Percentiles rank a stretch among this genome's conserved stretches.
phyloP scores from a whole-genome alignment of 1,284 basidiomycete genomes.

The Ceratobasidium sp. region DNA sequence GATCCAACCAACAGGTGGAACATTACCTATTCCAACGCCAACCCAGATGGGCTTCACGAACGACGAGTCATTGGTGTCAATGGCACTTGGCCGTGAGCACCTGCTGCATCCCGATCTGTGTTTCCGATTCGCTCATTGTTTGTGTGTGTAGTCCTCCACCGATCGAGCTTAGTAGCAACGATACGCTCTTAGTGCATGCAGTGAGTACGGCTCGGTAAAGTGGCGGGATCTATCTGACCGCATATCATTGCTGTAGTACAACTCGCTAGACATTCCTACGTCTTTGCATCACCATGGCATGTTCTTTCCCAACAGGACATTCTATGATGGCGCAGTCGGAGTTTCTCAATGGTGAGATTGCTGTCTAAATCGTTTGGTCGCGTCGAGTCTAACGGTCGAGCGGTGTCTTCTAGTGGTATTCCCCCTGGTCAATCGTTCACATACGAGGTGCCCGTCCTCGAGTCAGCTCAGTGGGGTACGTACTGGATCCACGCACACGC shows the following conservation, averaged over 20 bases:
- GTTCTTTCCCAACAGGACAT: constrained; percentile 87
- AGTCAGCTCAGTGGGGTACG: constrained; percentile 80
- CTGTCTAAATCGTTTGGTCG: constrained; percentile 16
- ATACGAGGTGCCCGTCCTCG: constrained; percentile 82
- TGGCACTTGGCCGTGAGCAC: constrained; percentile 85
- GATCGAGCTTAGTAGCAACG: constrained; percentile 74
- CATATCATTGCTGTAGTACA: constrained; percentile 53
- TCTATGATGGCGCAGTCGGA: constrained; percentile 87
- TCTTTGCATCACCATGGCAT: constrained; percentile 91
- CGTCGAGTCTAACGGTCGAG: not conserved
- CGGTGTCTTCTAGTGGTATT: constrained; percentile 72
- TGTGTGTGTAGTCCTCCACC: constrained; percentile 74
- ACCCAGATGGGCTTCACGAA: constrained; percentile 78
- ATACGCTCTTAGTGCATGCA: constrained; percentile 80
- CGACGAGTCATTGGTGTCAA: constrained; percentile 88
- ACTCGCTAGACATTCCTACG: constrained; percentile 70
- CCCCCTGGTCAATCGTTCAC: constrained; percentile 78
- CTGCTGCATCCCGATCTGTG: constrained; percentile 10
- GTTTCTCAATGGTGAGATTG: constrained; percentile 80
- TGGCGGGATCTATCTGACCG: not conserved
- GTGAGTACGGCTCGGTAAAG: constrained; percentile 28
- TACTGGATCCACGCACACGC: constrained; percentile 83
- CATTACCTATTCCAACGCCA: constrained; percentile 73
- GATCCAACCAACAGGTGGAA: constrained; percentile 64
- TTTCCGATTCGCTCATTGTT: constrained; percentile 14